Conservation (phyloP, 2,329 filamentous ascomycete species). For the Fusarium globosum region DNA sequence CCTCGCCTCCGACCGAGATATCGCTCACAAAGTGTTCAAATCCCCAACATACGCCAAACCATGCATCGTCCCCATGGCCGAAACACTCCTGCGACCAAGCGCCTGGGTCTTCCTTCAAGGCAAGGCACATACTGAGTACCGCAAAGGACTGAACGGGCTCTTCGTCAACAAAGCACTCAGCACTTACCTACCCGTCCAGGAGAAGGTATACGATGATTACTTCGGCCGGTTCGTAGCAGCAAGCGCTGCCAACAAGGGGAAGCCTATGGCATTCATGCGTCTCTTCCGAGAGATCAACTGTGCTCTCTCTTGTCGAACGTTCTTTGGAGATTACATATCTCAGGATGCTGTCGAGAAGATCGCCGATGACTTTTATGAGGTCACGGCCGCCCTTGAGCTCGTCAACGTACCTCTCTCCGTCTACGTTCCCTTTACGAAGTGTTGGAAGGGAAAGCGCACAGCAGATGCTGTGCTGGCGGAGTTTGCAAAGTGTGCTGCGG, state of each 20-base stretch:
- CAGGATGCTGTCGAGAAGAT: conserved; percentile 78
- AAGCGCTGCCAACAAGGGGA: conserved; percentile 62
- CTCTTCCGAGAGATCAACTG: conserved; percentile 82
- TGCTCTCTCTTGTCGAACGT: conserved; percentile 81
- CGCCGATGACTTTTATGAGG: conserved; percentile 81
- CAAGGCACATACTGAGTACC: conserved; percentile 80
- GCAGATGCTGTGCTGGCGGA: conserved; percentile 77
- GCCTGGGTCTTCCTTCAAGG: conserved; percentile 87
- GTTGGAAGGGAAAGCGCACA: conserved; percentile 80
- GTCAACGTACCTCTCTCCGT: conserved; percentile 79
- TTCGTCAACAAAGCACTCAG: conserved; percentile 79
- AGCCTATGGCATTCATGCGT: conserved; percentile 75
- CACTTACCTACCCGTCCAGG: conserved; percentile 77
- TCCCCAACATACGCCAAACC: conserved; percentile 79
- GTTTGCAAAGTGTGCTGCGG: conserved; percentile 77
- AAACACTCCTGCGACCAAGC: conserved; percentile 72
- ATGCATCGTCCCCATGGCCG: conserved; percentile 81
- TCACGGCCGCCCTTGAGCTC: conserved; percentile 81
- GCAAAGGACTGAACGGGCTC: conserved; percentile 77
- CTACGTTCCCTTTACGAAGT: conserved; percentile 80
- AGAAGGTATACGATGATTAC: conserved; percentile 78
- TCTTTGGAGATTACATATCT: conserved; percentile 83
- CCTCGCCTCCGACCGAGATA: conserved; percentile 79
- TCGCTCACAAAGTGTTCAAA: conserved; percentile 86
- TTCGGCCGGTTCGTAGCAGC: conserved; percentile 74